phyloP scores from a whole-genome alignment of 352 stramenopile species.

The Globisporangium nunn region DNA sequence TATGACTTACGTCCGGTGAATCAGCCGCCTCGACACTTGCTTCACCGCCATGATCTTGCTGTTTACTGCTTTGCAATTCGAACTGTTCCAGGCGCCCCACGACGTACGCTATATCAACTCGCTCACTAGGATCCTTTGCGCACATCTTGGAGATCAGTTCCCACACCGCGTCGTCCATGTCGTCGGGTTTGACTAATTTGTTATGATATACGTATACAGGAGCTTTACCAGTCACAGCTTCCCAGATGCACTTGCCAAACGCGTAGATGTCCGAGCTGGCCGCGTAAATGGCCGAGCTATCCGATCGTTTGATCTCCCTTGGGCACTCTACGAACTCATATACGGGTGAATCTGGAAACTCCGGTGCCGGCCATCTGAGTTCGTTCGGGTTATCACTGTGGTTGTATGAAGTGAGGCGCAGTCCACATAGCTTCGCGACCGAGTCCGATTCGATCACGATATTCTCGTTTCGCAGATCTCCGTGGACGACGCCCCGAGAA shows the following conservation, averaged over 20 bases:
- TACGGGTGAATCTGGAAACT: neutral
- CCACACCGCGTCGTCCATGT: conserved; percentile 2
- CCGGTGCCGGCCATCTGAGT: too few species aligned
- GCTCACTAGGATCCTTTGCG: neutral
- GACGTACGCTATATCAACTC: conserved; percentile 1
- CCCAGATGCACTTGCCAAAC: conserved; percentile 18
- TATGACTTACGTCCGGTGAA: neutral
- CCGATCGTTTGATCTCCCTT: too few species aligned
- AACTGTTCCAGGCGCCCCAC: conserved; percentile 1
- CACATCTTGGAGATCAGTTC: conserved; percentile 3
- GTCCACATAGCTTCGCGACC: conserved; percentile 7
- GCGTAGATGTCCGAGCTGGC: conserved; percentile 21
- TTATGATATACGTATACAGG: too few species aligned
- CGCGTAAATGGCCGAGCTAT: too few species aligned
- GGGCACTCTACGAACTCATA: too few species aligned
- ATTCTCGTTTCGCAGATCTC: conserved; percentile 5
- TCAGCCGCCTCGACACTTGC: neutral
- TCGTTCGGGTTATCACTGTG: too few species aligned
- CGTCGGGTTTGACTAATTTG: too few species aligned
- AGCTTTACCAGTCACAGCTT: conserved; percentile 5
- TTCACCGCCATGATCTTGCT: neutral
- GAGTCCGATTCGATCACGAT: conserved; percentile 8
- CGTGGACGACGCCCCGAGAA: conserved; percentile 16
- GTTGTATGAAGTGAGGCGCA: conserved; percentile 1
- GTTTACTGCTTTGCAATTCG: neutral